Percentiles rank a stretch among this genome's conserved stretches.
Evolutionary conservation across 108 stramenopile species (phyloP).

Genomic region (Skeletonema grethae): DNA sequence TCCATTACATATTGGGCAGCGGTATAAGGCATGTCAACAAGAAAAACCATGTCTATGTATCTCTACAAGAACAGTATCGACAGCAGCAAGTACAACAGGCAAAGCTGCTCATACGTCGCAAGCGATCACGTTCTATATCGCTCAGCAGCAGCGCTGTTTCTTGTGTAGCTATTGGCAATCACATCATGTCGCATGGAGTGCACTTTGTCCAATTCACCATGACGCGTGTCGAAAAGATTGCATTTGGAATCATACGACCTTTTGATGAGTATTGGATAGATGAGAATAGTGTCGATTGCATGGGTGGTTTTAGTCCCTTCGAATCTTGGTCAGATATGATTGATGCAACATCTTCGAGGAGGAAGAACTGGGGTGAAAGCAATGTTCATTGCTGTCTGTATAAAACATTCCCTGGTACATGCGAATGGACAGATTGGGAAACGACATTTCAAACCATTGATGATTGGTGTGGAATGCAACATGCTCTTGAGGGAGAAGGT

Average conservation of each 20-base stretch:
- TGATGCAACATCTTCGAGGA: background rate
- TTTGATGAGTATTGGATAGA: background rate
- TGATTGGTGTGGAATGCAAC: background rate
- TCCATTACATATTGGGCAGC: background rate
- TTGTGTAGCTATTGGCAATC: slow-evolving; percentile 1
- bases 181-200: background rate
- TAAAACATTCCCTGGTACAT: background rate
- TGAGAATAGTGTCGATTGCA: too few species aligned
- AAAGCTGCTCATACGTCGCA: background rate
- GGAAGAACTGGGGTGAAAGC: background rate
- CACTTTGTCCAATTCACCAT: background rate
- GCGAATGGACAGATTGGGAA: slow-evolving; percentile 1
- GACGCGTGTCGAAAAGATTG: background rate
- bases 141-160: background rate
- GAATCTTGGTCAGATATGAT: background rate
- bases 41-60: background rate
- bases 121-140: background rate
- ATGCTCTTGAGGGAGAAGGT: background rate
- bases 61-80: background rate
- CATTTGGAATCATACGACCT: background rate
- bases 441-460: background rate
- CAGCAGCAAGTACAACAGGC: background rate
- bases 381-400: slow-evolving; percentile 1
- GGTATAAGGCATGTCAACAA: background rate
- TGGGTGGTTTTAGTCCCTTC: background rate